A percentile compares a stretch with the other conserved stretches of the same genome.
Conservation (phyloP, 1,284 basidiomycete species). For the Irpex lacteus region DNA sequence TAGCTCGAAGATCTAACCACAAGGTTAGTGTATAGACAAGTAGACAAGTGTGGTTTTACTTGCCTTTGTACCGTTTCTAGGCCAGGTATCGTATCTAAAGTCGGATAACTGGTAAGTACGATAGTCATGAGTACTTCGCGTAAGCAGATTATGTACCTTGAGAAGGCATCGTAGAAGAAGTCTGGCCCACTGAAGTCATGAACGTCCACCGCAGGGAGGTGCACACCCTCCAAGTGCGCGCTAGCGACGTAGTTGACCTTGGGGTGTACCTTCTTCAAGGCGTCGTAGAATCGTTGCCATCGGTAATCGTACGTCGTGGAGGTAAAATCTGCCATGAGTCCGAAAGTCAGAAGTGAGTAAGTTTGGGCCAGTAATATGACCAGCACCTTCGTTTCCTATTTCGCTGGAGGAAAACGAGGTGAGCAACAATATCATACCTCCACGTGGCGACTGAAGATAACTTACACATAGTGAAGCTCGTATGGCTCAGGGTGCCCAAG, state of each 20-base stretch:
- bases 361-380: background rate
- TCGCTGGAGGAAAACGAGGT: background rate
- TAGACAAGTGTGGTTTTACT: background rate
- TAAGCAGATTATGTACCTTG: background rate
- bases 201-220: conserved; percentile 6
- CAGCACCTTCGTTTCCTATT: background rate
- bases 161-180: conserved; percentile 4
- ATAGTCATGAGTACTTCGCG: background rate
- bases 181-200: conserved; percentile 9
- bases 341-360: background rate
- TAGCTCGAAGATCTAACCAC: conserved; percentile 6
- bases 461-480: conserved; percentile 7
- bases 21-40: background rate
- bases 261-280: conserved; percentile 4
- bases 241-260: conserved; percentile 6
- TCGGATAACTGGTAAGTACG: background rate
- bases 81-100: conserved; percentile 8
- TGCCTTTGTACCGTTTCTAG: conserved; percentile 6
- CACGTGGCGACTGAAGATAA: background rate
- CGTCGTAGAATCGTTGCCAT: conserved; percentile 10
- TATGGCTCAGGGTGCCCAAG: conserved; percentile 7
- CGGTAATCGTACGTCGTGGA: conserved; percentile 10
- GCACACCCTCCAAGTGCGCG: conserved; percentile 1
- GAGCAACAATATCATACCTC: background rate
- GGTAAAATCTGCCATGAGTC: conserved; percentile 3